Percentiles rank a stretch among this genome's conserved stretches.
These are phyloP conservation scores for Xylaria bambusicola DNA, from an alignment of 495 filamentous ascomycete genomes.

Conservation along the genomic window DNA sequence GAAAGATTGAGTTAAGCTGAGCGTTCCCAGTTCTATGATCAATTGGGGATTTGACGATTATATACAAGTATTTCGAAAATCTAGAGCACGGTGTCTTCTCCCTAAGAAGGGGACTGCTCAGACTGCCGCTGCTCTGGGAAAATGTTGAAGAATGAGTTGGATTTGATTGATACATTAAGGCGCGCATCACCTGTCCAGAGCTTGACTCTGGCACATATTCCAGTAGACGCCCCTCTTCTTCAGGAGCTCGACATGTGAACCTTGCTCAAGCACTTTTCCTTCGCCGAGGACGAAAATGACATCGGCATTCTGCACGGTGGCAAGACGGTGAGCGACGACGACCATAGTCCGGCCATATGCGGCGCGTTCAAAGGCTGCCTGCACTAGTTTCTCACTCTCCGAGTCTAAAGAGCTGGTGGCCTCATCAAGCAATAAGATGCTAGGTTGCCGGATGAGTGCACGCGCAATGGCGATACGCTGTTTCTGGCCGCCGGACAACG, in stretches of 20 bases:
- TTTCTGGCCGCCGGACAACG: constrained; percentile 78
- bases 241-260: constrained; percentile 56
- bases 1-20: neutral
- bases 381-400: constrained; percentile 73
- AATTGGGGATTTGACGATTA: neutral
- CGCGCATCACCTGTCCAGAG: constrained; percentile 27
- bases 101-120: no score
- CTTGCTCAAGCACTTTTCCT: constrained; percentile 57
- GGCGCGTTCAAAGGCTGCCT: constrained; percentile 70
- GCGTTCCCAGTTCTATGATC: neutral
- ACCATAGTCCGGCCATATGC: constrained; percentile 68
- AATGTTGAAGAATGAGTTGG: no score
- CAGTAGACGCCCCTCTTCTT: constrained; percentile 54
- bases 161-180: no score
- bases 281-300: constrained; percentile 61
- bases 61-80: neutral
- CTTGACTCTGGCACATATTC: constrained; percentile 48
- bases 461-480: constrained; percentile 80
- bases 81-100: neutral
- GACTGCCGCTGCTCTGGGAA: neutral
- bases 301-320: constrained; percentile 62
- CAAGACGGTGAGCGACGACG: constrained; percentile 70
- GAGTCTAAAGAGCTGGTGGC: constrained; percentile 77
- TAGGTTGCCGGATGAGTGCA: constrained; percentile 72
- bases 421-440: constrained; percentile 77